These are phyloP conservation scores for Centella asiatica DNA, from an alignment of 129 eudicot species.

Conservation along the genomic window DNA sequence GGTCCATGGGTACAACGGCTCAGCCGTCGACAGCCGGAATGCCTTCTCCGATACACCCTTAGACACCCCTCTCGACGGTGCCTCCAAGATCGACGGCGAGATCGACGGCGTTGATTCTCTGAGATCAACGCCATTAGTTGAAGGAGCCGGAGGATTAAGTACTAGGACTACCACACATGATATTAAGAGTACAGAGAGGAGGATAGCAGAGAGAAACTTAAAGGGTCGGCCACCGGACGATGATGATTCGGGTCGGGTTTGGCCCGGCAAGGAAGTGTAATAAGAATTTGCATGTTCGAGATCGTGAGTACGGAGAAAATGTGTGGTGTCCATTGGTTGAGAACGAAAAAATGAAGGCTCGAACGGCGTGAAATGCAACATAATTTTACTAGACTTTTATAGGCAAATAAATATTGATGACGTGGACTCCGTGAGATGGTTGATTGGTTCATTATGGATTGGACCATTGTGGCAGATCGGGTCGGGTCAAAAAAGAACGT, in stretches of 20 bases:
- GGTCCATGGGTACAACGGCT: conserved; percentile 50
- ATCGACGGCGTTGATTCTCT: conserved; percentile 1
- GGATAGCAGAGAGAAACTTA: conserved; percentile 26
- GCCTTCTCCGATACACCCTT: conserved; percentile 75
- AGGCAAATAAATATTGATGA: background rate
- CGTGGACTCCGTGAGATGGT: too few species aligned
- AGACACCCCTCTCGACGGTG: conserved; percentile 53
- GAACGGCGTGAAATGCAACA: background rate
- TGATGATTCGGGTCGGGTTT: conserved; percentile 17
- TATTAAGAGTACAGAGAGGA: conserved; percentile 29
- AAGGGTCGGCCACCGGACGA: conserved; percentile 22
- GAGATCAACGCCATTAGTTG: conserved; percentile 3
- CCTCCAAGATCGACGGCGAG: conserved; percentile 8
- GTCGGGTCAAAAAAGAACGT: conserved; percentile 4
- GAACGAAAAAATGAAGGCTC: background rate
- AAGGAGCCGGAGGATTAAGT: conserved; percentile 15
- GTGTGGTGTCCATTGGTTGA: conserved; percentile 18
- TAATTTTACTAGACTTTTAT: background rate
- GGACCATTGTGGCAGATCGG: background rate
- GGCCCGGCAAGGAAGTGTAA: conserved; percentile 43
- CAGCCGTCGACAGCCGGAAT: conserved; percentile 26
- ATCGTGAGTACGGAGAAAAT: conserved; percentile 17
- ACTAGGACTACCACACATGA: conserved; percentile 26
- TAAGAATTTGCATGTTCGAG: conserved; percentile 41
- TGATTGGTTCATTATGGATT: background rate